These are phyloP conservation scores for Blastocystis sp. DNA, from an alignment of 352 stramenopile genomes.

Conservation along the genomic window DNA sequence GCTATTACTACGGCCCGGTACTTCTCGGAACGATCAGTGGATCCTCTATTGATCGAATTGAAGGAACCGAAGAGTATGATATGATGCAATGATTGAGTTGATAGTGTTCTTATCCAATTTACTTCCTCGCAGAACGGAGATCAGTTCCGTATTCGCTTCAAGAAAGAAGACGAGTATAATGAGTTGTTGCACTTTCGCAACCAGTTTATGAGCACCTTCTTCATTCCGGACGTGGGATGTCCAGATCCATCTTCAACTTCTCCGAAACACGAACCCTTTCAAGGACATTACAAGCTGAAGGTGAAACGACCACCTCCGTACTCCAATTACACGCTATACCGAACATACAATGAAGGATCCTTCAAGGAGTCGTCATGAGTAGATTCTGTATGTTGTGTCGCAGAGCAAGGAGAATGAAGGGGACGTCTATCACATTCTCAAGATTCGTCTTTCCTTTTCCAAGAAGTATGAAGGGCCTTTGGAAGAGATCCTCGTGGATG, in stretches of 20 bases:
- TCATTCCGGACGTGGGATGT: neutral
- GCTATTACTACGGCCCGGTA: neutral
- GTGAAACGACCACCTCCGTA: neutral
- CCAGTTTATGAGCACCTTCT: neutral
- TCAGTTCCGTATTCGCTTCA: neutral
- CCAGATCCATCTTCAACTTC: neutral
- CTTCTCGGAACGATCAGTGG: neutral
- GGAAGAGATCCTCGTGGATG: slow-evolving; percentile 56
- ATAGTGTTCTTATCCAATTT: neutral
- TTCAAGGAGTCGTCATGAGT: neutral
- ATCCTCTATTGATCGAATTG: neutral
- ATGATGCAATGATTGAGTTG: neutral
- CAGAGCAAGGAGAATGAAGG: neutral
- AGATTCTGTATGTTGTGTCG: slow-evolving; percentile 35
- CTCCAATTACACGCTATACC: slow-evolving; percentile 8
- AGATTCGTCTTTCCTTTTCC: neutral
- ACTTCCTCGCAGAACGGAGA: neutral
- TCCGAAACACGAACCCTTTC: neutral
- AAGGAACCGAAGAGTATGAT: neutral
- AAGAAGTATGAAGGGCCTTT: neutral
- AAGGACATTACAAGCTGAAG: slow-evolving; percentile 20
- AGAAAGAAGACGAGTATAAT: neutral
- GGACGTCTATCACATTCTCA: slow-evolving; percentile 12
- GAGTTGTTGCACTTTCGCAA: neutral
- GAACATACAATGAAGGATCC: neutral